Conservation (phyloP, 441 rosid genomes). For the Euphorbia schlechtendalii region DNA sequence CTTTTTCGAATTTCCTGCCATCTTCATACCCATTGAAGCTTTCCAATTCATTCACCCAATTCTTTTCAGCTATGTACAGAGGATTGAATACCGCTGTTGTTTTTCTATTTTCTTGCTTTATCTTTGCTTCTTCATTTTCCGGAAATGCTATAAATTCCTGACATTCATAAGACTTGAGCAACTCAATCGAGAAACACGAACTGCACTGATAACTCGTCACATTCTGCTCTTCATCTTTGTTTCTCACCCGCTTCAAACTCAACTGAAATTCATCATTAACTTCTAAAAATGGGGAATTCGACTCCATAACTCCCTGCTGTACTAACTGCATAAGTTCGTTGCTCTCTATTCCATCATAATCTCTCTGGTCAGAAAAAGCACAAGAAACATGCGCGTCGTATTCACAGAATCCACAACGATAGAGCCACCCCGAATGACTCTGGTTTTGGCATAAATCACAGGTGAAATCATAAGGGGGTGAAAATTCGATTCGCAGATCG, state of each 20-base stretch:
- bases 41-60: constrained; percentile 10
- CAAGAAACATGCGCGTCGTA: constrained; percentile 45
- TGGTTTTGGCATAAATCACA: constrained; percentile 42
- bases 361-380: constrained; percentile 27
- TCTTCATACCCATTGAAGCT: neutral
- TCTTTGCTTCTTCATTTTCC: neutral
- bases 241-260: constrained; percentile 6
- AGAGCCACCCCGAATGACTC: constrained; percentile 40
- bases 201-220: constrained; percentile 43
- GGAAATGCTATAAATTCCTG: neutral
- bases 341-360: constrained; percentile 15
- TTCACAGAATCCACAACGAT: constrained; percentile 45
- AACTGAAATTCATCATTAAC: neutral
- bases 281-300: neutral
- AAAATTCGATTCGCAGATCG: constrained; percentile 38
- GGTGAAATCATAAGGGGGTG: constrained; percentile 35
- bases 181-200: constrained; percentile 44
- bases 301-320: constrained; percentile 13
- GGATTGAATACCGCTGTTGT: neutral
- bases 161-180: constrained; percentile 32
- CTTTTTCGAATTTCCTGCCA: neutral
- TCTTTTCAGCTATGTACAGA: constrained; percentile 11
- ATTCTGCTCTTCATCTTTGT: neutral
- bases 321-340: constrained; percentile 33
- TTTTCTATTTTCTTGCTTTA: neutral